Base-by-base conservation (phyloP, 441 rosid genomes). In the Syzygium malaccense region DNA sequence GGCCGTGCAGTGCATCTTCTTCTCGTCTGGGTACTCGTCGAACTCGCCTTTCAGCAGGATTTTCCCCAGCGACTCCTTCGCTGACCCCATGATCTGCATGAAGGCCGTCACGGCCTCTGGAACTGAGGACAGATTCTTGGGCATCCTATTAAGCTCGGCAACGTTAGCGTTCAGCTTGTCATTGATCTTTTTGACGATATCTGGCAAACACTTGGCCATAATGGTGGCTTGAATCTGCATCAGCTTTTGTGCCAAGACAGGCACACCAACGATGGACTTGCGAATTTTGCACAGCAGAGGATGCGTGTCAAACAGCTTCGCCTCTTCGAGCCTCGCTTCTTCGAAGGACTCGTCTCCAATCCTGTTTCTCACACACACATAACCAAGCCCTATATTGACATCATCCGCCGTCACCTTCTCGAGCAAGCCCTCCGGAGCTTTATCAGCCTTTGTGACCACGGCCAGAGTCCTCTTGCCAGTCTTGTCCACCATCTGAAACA, bases 51-150 rank as follows among this genome's bases (percentile, higher is more conserved):
- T 78, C 86, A 89, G 51, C 8, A 89, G 78, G 15, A 86, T 32
- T 54, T 89, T 89, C 53, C 88, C n/a, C 49, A 89, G 60, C 11
- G 90, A 86, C 45, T 89, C 90, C 49, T 86, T 89, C 2, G 78
- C 90, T 7, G 51, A 86, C 30, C 86, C 86, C 90, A 88, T 68
- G 15, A 88, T 88, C 87, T 88, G 89, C 89, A 88, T 88, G 32
- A 88, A 85, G 12, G 87, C 66, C 9, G 85, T 88, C 89, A 85
- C 48, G 51, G 89, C 89, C 28, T 88, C 87, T 2, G 89, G 85
- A 68, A 85, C 53, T 3, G 84, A 62, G 18, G 87, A 60, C 18
- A 85, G 64, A 88, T 64, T 54, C 87, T 88, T 85, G 12, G 89
- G 87, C 89, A 88, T 66, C 28, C 25, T 66, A 15, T 88, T 66